phyloP scores from a whole-genome alignment of 257 asterid species.

The Solanum gracilifrons region DNA sequence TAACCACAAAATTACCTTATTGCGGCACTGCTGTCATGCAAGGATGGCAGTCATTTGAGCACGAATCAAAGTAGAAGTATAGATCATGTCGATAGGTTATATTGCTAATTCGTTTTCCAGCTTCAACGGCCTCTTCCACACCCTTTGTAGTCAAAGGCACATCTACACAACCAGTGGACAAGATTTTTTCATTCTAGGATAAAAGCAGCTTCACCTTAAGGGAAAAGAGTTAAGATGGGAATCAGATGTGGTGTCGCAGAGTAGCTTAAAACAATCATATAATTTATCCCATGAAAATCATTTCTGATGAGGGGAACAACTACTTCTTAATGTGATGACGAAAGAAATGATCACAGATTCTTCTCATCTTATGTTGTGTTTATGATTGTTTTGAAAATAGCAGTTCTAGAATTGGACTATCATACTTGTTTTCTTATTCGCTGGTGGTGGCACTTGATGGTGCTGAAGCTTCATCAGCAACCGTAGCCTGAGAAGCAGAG shows the following conservation, averaged over 20 bases:
- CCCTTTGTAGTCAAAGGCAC: neutral
- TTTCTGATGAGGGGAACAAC: neutral
- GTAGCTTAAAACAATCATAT: neutral
- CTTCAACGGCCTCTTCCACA: neutral
- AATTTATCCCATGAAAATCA: neutral
- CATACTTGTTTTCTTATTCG: neutral
- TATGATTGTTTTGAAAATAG: too few relatives aligned
- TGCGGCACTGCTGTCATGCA: too few relatives aligned
- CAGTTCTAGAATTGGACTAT: too few relatives aligned
- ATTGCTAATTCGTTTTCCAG: neutral
- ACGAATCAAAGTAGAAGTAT: too few relatives aligned
- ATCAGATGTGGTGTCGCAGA: neutral
- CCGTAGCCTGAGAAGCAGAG: too few relatives aligned
- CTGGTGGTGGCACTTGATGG: neutral
- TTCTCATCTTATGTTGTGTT: neutral
- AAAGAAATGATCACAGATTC: neutral
- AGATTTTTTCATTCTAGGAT: neutral
- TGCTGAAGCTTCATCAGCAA: neutral
- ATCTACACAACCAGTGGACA: neutral
- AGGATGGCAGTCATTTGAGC: too few relatives aligned
- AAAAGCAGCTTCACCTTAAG: too few relatives aligned
- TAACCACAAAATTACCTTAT: too few relatives aligned
- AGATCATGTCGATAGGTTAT: too few relatives aligned
- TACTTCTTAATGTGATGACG: neutral
- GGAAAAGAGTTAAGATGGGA: neutral